phyloP scores from a whole-genome alignment of 1,284 basidiomycete genomes.

The Irpex sp. region DNA sequence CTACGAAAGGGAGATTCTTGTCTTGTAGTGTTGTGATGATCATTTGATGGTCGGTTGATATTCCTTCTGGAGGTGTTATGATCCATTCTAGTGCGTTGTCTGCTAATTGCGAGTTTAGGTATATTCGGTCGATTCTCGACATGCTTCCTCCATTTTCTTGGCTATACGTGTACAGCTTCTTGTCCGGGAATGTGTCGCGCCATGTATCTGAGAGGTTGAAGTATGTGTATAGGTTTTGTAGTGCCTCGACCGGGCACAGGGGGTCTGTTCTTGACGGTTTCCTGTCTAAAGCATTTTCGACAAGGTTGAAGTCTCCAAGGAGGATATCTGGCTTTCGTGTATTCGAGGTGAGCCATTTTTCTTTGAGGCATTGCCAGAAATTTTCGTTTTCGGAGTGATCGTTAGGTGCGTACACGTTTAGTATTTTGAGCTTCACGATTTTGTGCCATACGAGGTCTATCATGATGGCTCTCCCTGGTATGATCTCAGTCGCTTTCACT shows the following conservation, averaged over 20 bases:
- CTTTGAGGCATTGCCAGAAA: conserved; percentile 18
- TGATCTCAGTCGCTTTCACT: neutral
- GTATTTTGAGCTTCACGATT: conserved; percentile 9
- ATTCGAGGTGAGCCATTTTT: neutral
- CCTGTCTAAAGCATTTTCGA: conserved; percentile 33
- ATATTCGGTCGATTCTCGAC: neutral
- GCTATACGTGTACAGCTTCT: neutral
- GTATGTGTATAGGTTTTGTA: neutral
- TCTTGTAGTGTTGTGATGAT: neutral
- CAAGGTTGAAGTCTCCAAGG: conserved; percentile 38
- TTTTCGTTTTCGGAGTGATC: conserved; percentile 9
- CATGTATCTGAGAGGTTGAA: neutral
- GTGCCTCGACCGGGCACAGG: conserved; percentile 12
- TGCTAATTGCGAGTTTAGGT: neutral
- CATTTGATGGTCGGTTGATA: neutral
- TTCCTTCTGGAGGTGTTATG: neutral
- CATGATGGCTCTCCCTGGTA: neutral
- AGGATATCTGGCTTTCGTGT: conserved; percentile 26
- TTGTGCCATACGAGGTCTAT: conserved; percentile 11
- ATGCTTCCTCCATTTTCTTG: neutral
- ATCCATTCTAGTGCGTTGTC: neutral
- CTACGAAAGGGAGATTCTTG: neutral
- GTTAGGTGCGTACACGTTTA: conserved; percentile 23
- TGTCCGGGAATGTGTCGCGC: neutral
- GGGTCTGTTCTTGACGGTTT: conserved; percentile 15